Evolutionary conservation across 306 rosid genomes (phyloP).

Genomic region (Boehmeria nivea): DNA sequence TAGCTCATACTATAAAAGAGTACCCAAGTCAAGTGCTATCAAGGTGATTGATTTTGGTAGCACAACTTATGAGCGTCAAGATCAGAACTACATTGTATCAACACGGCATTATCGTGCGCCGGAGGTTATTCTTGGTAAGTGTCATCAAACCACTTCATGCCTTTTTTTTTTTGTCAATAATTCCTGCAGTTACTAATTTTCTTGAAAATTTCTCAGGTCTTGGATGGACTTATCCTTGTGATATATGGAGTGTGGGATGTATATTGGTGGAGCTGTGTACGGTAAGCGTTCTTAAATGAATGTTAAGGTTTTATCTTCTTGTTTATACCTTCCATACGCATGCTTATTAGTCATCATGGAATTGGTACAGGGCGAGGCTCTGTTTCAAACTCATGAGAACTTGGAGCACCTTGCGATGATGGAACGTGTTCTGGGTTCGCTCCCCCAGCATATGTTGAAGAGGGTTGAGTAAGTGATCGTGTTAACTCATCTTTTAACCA

Average conservation of each 20-base stretch:
- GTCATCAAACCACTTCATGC: neutral
- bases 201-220: conserved; percentile 40
- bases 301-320: too few relatives aligned
- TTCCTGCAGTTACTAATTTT: neutral
- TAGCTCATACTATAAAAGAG: conserved; percentile 60
- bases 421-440: conserved; percentile 82
- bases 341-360: neutral
- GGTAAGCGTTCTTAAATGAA: conserved; percentile 28
- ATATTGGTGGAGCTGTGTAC: conserved; percentile 89
- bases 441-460: conserved; percentile 66
- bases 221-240: conserved; percentile 96
- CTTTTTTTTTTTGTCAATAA: neutral
- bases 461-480: conserved; percentile 58
- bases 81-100: conserved; percentile 85
- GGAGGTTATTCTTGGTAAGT: conserved; percentile 86
- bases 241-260: conserved; percentile 96
- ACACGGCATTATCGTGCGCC: conserved; percentile 97
- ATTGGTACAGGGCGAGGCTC: conserved; percentile 79
- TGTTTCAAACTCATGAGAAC: conserved; percentile 95
- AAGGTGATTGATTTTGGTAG: conserved; percentile 99
- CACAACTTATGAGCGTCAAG: conserved; percentile 79
- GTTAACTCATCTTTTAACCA: too few relatives aligned
- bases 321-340: too few relatives aligned
- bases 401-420: conserved; percentile 97
- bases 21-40: conserved; percentile 84